A percentile compares a stretch with the other conserved stretches of the same genome.
Evolutionary conservation across 805 yeast species (phyloP).

Genomic region (Ogataea henricii): DNA sequence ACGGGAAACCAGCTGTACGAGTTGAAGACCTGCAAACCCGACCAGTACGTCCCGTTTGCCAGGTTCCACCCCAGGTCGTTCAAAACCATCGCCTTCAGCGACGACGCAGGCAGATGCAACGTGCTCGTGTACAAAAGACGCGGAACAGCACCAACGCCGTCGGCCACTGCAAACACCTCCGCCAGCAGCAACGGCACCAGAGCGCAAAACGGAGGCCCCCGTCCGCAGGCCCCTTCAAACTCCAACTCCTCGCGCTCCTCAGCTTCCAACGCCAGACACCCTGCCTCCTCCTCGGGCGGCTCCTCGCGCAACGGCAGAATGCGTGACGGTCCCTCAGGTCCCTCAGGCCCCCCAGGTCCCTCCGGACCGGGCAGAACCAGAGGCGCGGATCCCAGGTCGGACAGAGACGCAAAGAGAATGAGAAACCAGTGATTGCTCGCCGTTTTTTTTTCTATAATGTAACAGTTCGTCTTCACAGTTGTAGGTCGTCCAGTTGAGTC

Average conservation of each 20-base stretch:
- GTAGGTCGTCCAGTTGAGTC: slow-evolving; percentile 2
- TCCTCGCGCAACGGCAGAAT: background rate
- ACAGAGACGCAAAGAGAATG: slow-evolving; percentile 11
- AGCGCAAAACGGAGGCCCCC: background rate
- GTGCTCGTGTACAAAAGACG: slow-evolving; percentile 17
- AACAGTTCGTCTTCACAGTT: background rate
- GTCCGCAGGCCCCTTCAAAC: slow-evolving; percentile 4
- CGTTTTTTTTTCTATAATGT: no score
- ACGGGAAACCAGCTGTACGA: slow-evolving; percentile 27
- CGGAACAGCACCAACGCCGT: slow-evolving; percentile 1
- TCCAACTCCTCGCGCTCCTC: no score
- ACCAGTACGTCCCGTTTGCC: slow-evolving; percentile 16
- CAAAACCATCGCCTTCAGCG: slow-evolving; percentile 23
- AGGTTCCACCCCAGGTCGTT: slow-evolving; percentile 22
- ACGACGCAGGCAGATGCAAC: slow-evolving; percentile 19
- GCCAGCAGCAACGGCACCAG: no score
- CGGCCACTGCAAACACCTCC: slow-evolving; percentile 5
- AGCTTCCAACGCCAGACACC: no score
- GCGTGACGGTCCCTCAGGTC: background rate
- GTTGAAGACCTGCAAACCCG: slow-evolving; percentile 30
- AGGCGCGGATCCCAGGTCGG: slow-evolving; percentile 2
- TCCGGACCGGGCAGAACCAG: background rate
- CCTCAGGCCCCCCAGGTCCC: no score
- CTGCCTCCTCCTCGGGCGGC: background rate
- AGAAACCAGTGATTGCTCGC: slow-evolving; percentile 4